Conservation (phyloP, 2,329 filamentous ascomycete genomes). For the Dichotomopilus funicola region DNA sequence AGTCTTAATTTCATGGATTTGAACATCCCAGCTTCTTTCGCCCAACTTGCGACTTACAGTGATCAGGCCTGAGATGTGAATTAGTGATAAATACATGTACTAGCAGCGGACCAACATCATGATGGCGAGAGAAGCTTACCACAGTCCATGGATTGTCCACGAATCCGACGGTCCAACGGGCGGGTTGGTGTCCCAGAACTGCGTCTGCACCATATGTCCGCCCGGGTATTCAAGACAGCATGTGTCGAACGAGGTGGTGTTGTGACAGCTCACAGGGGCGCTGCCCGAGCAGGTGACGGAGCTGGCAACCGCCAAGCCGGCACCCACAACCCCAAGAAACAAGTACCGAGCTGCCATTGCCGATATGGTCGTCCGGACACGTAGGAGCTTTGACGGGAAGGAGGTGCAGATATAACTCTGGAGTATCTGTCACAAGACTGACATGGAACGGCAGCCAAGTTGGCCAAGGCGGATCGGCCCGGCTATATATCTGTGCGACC, state of each 20-base stretch:
- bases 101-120: background rate
- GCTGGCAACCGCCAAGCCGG: slow-evolving; percentile 43
- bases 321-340: slow-evolving; percentile 53
- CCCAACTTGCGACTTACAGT: background rate
- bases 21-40: too few species aligned
- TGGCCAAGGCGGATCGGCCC: too few species aligned
- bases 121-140: background rate
- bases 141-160: background rate
- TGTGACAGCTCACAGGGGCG: background rate
- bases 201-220: background rate
- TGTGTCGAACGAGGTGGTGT: background rate
- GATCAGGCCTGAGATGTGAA: background rate
- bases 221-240: background rate
- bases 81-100: background rate
- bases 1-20: too few species aligned
- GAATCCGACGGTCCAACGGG: background rate
- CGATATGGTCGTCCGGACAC: too few species aligned
- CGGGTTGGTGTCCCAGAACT: background rate
- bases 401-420: too few species aligned
- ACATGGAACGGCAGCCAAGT: too few species aligned
- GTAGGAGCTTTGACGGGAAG: too few species aligned
- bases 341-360: slow-evolving; percentile 3
- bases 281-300: slow-evolving; percentile 37
- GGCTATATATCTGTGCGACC: too few species aligned
- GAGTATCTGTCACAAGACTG: too few species aligned